Evolutionary conservation across 2,329 filamentous ascomycete species (phyloP).

Genomic region (Tympanopsis confertula): DNA sequence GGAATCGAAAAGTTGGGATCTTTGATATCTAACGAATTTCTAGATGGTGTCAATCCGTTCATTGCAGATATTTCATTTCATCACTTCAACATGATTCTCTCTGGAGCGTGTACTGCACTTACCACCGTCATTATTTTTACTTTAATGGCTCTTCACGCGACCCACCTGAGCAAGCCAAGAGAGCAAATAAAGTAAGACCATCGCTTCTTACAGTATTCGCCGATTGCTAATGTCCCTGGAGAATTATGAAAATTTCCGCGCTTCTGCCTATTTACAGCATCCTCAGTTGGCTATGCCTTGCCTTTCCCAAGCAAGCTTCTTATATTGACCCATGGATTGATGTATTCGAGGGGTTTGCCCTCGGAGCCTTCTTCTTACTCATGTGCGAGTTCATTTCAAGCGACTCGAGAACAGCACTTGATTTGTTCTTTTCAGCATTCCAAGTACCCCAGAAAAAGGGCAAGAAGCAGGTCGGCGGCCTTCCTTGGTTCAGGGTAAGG

Average conservation of each 20-base stretch:
- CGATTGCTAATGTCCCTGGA: constrained; percentile 4
- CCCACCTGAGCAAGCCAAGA: constrained; percentile 24
- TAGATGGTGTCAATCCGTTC: background rate
- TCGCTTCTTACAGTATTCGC: background rate
- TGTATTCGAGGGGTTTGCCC: constrained; percentile 23
- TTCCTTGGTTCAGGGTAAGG: constrained; percentile 13
- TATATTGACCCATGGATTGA: constrained; percentile 26
- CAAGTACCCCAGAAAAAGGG: constrained; percentile 14
- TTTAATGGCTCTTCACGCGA: constrained; percentile 21
- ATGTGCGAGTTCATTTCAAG: constrained; percentile 26
- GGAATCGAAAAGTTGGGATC: too few species aligned
- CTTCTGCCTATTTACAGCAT: constrained; percentile 27
- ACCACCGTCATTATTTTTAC: constrained; percentile 14
- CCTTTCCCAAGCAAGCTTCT: constrained; percentile 20
- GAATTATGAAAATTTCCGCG: constrained; percentile 26
- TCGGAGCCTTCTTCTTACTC: constrained; percentile 30
- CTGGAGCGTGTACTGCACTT: constrained; percentile 18
- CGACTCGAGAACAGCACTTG: constrained; percentile 17
- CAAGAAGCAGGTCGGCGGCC: constrained; percentile 11
- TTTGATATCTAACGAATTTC: too few species aligned
- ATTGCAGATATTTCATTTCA: constrained; percentile 14
- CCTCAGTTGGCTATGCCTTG: constrained; percentile 23
- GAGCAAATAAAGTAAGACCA: constrained; percentile 24
- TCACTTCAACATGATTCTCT: constrained; percentile 21
- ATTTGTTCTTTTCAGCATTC: constrained; percentile 22